Evolutionary conservation across 192 early-diverging fungal genomes (phyloP), one percentile per base, ranked within the genome.

Genomic region (Entomortierella lignicola): DNA sequence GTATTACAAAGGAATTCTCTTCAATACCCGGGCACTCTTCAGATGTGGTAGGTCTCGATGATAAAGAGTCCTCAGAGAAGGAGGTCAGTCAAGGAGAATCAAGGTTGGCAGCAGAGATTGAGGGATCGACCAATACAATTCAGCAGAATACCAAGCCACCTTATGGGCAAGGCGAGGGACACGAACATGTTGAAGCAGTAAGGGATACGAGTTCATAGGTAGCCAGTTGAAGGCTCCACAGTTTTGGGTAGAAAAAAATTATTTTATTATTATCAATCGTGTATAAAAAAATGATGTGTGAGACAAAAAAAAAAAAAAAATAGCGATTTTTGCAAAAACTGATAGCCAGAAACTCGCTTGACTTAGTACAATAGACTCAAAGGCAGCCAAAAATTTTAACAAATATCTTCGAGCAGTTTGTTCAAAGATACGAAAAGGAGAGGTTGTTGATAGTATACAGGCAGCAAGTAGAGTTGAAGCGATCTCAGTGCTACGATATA

Each of bases 121-220:
- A 57, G 6, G 32, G 17, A 37, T 57, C 31, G 32, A 34, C 55
- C 1, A 57, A 57, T 57, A 30, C 34, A 8, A 57, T 57, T 37
- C 55, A 57, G 32, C 55, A 57, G 23, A 57, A 57, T 20, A 57
- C 55, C 1, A 57, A 57, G 32, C 55, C 29, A 34, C 55, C 55
- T 18, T 31, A 37, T 57, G 55, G 55, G 7, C 55, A 57, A 10
- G 30, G 23, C 4, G 55, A 57, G 47, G 47, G 17, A 50, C 4
- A 4, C 18, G 47, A 50, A 15, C 47, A 50, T 37, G 34, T 10
- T 29, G 27, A 25, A 4, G 27, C n/a, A 10, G 23, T 4, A 54
- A 27, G 7, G 26, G 27, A 5, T 15, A 23, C 3, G n/a, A 54
- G 23, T 29, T 25, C 23, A 54, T 54, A 30, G 26, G 15, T 4